Conservation (phyloP, 306 rosid species). For the Sicyos baderoa region DNA sequence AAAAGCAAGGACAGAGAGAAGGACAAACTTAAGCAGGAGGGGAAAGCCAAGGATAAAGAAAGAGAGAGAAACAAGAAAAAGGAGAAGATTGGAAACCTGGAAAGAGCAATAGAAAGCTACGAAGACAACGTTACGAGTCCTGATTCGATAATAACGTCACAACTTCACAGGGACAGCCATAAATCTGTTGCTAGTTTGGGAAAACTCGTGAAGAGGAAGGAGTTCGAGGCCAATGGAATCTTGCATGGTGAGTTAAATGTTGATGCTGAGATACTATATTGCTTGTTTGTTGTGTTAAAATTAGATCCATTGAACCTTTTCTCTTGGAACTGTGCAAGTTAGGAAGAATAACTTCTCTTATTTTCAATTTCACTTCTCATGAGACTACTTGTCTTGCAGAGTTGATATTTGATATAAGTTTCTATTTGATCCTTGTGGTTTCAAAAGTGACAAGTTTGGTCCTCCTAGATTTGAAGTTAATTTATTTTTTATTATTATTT, state of each 20-base stretch:
- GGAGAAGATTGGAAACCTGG: conserved; percentile 36
- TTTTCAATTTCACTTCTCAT: not conserved
- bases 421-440: not conserved
- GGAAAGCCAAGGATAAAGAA: conserved; percentile 31
- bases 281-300: conserved; percentile 4
- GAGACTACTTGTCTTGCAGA: not conserved
- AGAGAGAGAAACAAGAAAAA: conserved; percentile 57
- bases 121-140: conserved; percentile 28
- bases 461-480: not conserved
- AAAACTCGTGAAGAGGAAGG: conserved; percentile 64
- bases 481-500: too few relatives aligned
- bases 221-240: conserved; percentile 60
- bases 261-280: conserved; percentile 11
- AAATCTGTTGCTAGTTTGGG: conserved; percentile 30
- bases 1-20: conserved; percentile 49
- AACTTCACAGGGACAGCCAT: conserved; percentile 33
- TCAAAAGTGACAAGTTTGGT: not conserved
- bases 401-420: not conserved
- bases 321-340: conserved; percentile 24
- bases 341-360: not conserved
- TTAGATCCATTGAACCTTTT: conserved; percentile 15
- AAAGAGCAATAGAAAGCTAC: conserved; percentile 20
- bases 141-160: conserved; percentile 31
- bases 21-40: conserved; percentile 36
- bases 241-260: conserved; percentile 60